Conservation (phyloP, 2,329 filamentous ascomycete genomes). For the Leptographium flavum region DNA sequence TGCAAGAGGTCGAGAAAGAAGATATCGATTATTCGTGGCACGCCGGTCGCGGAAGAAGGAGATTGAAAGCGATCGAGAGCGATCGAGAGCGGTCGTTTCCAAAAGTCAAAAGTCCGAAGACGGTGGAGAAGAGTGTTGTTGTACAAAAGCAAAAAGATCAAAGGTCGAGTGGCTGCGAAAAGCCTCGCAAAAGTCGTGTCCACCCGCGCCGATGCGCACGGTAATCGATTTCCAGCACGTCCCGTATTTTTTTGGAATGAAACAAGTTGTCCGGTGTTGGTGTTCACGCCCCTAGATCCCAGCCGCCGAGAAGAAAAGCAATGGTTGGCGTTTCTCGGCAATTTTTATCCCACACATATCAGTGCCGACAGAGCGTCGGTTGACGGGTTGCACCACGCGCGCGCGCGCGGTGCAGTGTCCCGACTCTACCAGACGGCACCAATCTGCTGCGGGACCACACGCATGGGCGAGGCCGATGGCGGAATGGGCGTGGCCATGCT, state of each 20-base stretch:
- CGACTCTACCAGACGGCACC: slow-evolving; percentile 38
- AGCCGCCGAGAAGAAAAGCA: neutral
- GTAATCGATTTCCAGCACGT: slow-evolving; percentile 25
- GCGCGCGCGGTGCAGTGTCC: no score
- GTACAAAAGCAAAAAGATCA: slow-evolving; percentile 13
- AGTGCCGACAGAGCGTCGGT: slow-evolving; percentile 12
- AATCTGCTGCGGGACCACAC: slow-evolving; percentile 41
- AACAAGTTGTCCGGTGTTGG: neutral
- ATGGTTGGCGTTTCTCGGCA: neutral
- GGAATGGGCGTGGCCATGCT: slow-evolving; percentile 72
- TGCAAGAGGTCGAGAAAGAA: neutral
- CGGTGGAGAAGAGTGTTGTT: slow-evolving; percentile 11
- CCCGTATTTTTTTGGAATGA: neutral
- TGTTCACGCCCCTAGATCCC: neutral
- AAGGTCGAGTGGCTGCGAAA: no score
- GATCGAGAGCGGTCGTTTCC: neutral
- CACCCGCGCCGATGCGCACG: neutral
- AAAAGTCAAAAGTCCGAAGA: slow-evolving; percentile 7
- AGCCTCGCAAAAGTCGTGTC: neutral
- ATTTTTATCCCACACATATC: neutral
- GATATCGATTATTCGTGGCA: slow-evolving; percentile 19
- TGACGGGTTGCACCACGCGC: slow-evolving; percentile 15
- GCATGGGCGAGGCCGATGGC: slow-evolving; percentile 48
- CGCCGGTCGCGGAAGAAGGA: slow-evolving; percentile 15
- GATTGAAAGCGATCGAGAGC: no score